Conservation (phyloP, 2,329 filamentous ascomycete species). For the Reticulascus tulasneorum region DNA sequence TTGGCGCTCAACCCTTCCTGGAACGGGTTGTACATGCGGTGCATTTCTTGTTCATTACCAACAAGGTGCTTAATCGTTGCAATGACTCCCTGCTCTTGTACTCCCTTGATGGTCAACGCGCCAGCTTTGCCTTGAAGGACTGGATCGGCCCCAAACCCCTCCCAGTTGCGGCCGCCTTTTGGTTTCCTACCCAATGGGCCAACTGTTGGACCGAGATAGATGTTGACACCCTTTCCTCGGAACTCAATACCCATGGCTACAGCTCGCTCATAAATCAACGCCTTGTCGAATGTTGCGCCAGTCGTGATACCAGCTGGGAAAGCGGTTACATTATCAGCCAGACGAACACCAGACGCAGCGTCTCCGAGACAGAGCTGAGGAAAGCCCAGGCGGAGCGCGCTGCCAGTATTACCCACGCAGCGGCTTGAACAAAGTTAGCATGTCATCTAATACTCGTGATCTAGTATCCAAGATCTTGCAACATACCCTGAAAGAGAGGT, state of each 20-base stretch:
- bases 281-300: constrained; percentile 72
- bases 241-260: constrained; percentile 68
- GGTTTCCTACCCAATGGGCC: constrained; percentile 71
- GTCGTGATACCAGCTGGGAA: constrained; percentile 78
- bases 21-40: constrained; percentile 52
- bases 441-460: no score
- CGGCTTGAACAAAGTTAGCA: constrained; percentile 33
- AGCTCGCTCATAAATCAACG: constrained; percentile 64
- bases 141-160: constrained; percentile 68
- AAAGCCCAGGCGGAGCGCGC: constrained; percentile 65
- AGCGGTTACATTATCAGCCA: constrained; percentile 70
- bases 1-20: constrained; percentile 63
- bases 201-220: constrained; percentile 67
- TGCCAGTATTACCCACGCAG: constrained; percentile 75
- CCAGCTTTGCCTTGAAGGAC: constrained; percentile 73
- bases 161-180: constrained; percentile 70
- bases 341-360: constrained; percentile 65
- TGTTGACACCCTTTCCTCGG: constrained; percentile 67
- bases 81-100: constrained; percentile 54
- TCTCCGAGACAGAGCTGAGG: constrained; percentile 71
- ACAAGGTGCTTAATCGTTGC: constrained; percentile 55
- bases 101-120: constrained; percentile 72
- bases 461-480: no score
- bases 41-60: constrained; percentile 60
- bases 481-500: constrained; percentile 17